A percentile compares a stretch with the other conserved stretches of the same genome.
Conservation (phyloP, 2,329 filamentous ascomycete genomes). For the Penicillium sp. region DNA sequence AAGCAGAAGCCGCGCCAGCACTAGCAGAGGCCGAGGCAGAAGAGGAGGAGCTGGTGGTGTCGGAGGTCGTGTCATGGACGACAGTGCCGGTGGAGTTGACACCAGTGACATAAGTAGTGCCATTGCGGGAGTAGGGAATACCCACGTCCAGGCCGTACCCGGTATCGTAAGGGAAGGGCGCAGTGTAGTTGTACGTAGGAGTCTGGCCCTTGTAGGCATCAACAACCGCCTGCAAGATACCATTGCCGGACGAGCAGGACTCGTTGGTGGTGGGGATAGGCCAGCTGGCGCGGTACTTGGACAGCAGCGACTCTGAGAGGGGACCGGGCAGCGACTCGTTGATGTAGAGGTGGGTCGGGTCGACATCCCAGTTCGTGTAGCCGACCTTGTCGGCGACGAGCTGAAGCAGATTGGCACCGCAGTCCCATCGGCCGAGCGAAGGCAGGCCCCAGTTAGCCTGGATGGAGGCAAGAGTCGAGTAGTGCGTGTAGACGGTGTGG, state of each 20-base stretch:
- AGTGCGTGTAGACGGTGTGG: constrained; percentile 68
- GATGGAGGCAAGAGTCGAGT: constrained; percentile 66
- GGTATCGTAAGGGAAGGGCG: constrained; percentile 24
- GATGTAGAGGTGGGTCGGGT: constrained; percentile 46
- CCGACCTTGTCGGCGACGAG: constrained; percentile 61
- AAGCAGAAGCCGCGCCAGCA: not conserved
- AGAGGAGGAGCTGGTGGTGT: not conserved
- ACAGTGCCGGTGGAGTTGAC: constrained; percentile 4
- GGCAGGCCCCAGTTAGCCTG: constrained; percentile 67
- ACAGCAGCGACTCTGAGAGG: constrained; percentile 26
- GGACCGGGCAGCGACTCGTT: constrained; percentile 56
- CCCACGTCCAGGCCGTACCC: constrained; percentile 4
- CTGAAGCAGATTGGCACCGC: constrained; percentile 66
- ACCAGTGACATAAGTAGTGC: constrained; percentile 4
- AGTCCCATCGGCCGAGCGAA: constrained; percentile 69
- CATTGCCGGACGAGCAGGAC: constrained; percentile 36
- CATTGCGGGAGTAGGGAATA: constrained; percentile 4
- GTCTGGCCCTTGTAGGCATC: constrained; percentile 26
- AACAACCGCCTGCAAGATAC: constrained; percentile 34
- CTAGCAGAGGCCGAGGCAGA: not conserved
- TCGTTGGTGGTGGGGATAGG: constrained; percentile 31
- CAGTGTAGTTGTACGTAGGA: constrained; percentile 36
- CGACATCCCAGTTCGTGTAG: constrained; percentile 49
- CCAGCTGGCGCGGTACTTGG: constrained; percentile 29
- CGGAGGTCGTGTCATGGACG: not conserved